phyloP scores from a whole-genome alignment of 257 asterid genomes.

The Osmanthus fragrans region DNA sequence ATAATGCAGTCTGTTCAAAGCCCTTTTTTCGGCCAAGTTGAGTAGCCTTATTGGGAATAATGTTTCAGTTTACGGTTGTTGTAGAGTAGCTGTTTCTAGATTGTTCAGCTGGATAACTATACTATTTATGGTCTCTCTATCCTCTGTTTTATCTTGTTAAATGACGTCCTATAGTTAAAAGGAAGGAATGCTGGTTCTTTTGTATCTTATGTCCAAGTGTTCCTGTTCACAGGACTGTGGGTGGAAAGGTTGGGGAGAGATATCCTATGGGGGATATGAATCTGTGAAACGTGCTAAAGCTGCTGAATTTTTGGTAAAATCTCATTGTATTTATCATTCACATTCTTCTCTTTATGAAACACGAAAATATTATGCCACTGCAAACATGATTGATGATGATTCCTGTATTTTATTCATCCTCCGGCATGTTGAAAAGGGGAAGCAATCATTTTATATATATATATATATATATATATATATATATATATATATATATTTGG shows the following conservation, averaged over 20 bases:
- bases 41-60: neutral
- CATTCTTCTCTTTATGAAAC: conserved; percentile 10
- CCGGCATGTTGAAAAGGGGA: conserved; percentile 15
- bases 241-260: conserved; percentile 99
- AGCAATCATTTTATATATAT: neutral
- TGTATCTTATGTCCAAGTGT: conserved; percentile 17
- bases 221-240: conserved; percentile 61
- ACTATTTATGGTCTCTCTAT: conserved; percentile 5
- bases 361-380: neutral
- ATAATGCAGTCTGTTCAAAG: neutral
- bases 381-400: neutral
- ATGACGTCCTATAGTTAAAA: neutral
- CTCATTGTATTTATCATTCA: conserved; percentile 9
- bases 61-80: neutral
- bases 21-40: neutral
- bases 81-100: neutral
- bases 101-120: neutral
- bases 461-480: too few relatives aligned
- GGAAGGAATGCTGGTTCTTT: neutral
- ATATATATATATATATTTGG: too few relatives aligned
- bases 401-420: neutral
- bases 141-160: conserved; percentile 4
- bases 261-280: conserved; percentile 85
- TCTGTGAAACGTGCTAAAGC: conserved; percentile 79
- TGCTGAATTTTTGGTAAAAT: conserved; percentile 82